phyloP scores from a whole-genome alignment of 2,329 filamentous ascomycete genomes.

The Juglanconis oblonga region DNA sequence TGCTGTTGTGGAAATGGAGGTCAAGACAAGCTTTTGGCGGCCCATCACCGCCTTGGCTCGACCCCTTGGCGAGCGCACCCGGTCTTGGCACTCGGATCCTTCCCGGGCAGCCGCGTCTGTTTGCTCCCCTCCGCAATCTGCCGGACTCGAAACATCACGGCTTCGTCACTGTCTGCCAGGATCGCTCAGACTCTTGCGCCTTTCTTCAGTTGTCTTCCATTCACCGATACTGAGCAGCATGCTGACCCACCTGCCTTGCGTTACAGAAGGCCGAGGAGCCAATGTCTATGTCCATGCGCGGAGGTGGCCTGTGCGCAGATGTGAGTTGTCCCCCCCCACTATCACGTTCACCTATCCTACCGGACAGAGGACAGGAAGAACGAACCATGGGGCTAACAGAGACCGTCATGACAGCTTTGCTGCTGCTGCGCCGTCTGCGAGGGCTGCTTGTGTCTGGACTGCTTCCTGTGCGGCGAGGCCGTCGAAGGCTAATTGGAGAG shows the following conservation, averaged over 20 bases:
- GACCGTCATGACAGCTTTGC: not conserved
- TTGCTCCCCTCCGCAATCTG: not conserved
- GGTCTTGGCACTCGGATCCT: not conserved
- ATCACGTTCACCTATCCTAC: not conserved
- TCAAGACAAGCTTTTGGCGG: not conserved
- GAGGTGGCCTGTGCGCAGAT: constrained; percentile 23
- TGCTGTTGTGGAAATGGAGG: not conserved
- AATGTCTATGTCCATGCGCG: constrained; percentile 25
- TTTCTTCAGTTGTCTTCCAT: too few relatives aligned
- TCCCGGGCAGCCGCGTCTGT: too few relatives aligned
- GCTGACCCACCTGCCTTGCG: not conserved
- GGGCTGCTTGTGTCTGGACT: constrained; percentile 6
- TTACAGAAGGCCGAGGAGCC: constrained; percentile 20
- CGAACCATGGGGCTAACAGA: not conserved
- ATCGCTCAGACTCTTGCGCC: too few relatives aligned
- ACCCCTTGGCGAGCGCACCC: not conserved
- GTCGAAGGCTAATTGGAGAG: not conserved
- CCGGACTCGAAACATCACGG: too few relatives aligned
- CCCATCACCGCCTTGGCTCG: not conserved
- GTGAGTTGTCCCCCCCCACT: not conserved
- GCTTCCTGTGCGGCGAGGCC: constrained; percentile 11
- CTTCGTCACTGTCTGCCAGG: too few relatives aligned
- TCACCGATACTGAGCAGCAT: too few relatives aligned
- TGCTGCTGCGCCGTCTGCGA: constrained; percentile 8
- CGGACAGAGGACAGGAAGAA: not conserved